Percentiles rank a stretch among this genome's conserved stretches.
Conservation (phyloP, 2,329 filamentous ascomycete genomes). For the Xylariaceae sp. region DNA sequence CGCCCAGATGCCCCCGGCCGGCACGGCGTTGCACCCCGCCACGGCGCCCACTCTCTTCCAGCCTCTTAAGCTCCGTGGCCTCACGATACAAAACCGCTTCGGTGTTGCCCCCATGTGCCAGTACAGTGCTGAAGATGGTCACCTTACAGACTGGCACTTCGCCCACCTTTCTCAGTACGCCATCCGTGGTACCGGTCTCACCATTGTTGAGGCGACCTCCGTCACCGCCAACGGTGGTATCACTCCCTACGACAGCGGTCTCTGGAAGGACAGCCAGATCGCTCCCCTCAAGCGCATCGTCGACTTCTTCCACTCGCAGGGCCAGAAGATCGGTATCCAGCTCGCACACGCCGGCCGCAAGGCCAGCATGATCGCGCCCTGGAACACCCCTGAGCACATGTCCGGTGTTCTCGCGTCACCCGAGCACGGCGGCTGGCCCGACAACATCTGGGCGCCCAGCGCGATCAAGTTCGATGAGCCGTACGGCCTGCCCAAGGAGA, state of each 20-base stretch:
- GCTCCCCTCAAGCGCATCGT: slow-evolving; percentile 63
- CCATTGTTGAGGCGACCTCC: slow-evolving; percentile 72
- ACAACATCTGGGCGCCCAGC: slow-evolving; percentile 45
- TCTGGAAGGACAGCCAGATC: slow-evolving; percentile 83
- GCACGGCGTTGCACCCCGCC: slow-evolving; percentile 40
- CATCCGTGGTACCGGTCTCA: slow-evolving; percentile 66
- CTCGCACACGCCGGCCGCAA: slow-evolving; percentile 75
- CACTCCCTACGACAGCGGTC: slow-evolving; percentile 69
- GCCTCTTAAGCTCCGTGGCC: slow-evolving; percentile 49
- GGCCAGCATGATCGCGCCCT: slow-evolving; percentile 56
- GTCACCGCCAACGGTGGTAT: slow-evolving; percentile 75
- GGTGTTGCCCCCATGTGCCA: slow-evolving; percentile 58
- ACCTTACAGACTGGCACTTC: slow-evolving; percentile 75
- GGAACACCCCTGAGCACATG: slow-evolving; percentile 54
- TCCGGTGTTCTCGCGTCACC: slow-evolving; percentile 23
- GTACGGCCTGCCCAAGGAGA: slow-evolving; percentile 52
- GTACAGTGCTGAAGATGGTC: slow-evolving; percentile 55
- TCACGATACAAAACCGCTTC: slow-evolving; percentile 53
- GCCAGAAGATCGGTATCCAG: slow-evolving; percentile 72
- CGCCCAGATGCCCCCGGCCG: slow-evolving; percentile 47
- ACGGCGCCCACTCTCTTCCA: slow-evolving; percentile 50
- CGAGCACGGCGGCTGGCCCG: slow-evolving; percentile 36
- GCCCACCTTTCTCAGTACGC: slow-evolving; percentile 77
- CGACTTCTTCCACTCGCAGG: slow-evolving; percentile 76
- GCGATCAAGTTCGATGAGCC: slow-evolving; percentile 54